Percentiles rank a stretch among this genome's conserved stretches.
Evolutionary conservation across 148 eudicot genomes (phyloP).

Genomic region (Rhododendron molle): DNA sequence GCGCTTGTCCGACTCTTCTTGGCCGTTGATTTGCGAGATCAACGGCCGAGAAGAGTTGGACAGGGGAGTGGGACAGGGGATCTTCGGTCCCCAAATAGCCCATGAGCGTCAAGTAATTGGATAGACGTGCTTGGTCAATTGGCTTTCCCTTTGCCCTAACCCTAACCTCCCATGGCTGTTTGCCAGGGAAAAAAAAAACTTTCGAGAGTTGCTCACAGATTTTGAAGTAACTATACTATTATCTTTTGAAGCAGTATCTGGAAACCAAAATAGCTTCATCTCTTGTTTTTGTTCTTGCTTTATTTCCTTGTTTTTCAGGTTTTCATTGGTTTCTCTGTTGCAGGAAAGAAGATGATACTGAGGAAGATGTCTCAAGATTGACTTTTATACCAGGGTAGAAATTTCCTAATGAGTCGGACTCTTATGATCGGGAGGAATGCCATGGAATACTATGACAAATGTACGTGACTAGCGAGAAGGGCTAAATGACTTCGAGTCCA

Average conservation of each 20-base stretch:
- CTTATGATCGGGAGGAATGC: neutral
- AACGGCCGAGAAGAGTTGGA: no score
- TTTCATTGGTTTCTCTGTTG: neutral
- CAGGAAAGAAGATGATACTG: neutral
- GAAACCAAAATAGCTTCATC: slow-evolving; percentile 44
- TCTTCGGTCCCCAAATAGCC: neutral
- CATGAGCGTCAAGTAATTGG: slow-evolving; percentile 7
- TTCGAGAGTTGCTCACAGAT: slow-evolving; percentile 17
- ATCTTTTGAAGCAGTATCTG: slow-evolving; percentile 28
- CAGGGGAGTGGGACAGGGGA: no score
- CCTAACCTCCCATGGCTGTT: slow-evolving; percentile 20
- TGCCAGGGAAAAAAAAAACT: slow-evolving; percentile 8
- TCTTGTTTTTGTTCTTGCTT: neutral
- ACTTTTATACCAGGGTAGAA: neutral
- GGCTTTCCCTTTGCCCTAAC: slow-evolving; percentile 19
- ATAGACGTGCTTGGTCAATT: slow-evolving; percentile 64
- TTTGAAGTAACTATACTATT: slow-evolving; percentile 22
- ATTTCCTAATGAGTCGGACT: neutral
- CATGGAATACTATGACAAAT: neutral
- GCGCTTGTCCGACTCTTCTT: no score
- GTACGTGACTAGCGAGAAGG: neutral
- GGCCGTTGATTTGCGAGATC: no score
- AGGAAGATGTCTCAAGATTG: neutral
- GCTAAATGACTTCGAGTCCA: neutral
- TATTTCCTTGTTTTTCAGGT: neutral